Conservation (phyloP, 306 rosid genomes). For the Cicer chorassanicum region DNA sequence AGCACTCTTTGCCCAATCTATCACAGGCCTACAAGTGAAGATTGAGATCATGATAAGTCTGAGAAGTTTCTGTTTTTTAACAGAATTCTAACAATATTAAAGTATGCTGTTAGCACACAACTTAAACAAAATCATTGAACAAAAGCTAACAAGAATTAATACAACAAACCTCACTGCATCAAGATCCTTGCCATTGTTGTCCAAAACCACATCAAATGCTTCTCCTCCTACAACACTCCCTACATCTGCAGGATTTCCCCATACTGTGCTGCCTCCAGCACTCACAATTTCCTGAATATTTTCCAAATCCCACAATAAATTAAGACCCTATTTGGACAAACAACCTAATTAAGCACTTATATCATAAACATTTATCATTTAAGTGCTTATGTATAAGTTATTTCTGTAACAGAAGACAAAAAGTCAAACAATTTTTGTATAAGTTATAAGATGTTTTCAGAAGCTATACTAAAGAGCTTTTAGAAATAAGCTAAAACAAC, state of each 20-base stretch:
- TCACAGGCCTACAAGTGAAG: conserved; percentile 71
- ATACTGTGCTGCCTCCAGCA: conserved; percentile 79
- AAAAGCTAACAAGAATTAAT: conserved; percentile 10
- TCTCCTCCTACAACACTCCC: conserved; percentile 70
- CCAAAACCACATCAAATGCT: conserved; percentile 86
- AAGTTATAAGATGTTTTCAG: too few species aligned
- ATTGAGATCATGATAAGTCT: conserved; percentile 26
- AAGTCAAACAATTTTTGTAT: too few species aligned
- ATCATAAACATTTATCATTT: too few species aligned
- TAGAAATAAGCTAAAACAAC: too few species aligned
- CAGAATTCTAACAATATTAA: neutral
- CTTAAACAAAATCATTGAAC: conserved; percentile 27
- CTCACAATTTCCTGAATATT: conserved; percentile 78
- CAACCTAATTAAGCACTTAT: too few species aligned
- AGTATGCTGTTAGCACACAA: conserved; percentile 20
- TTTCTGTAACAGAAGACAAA: too few species aligned
- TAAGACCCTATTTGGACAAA: too few species aligned
- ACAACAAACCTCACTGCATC: conserved; percentile 70
- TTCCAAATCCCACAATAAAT: conserved; percentile 23
- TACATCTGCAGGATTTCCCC: conserved; percentile 84
- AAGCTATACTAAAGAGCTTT: too few species aligned
- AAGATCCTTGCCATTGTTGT: conserved; percentile 95
- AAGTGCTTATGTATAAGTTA: too few species aligned
- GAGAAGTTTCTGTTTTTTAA: neutral
- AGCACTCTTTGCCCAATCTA: conserved; percentile 90